Conservation (phyloP, 73 alveolate species). For the Tetrahymena malaccensis region DNA sequence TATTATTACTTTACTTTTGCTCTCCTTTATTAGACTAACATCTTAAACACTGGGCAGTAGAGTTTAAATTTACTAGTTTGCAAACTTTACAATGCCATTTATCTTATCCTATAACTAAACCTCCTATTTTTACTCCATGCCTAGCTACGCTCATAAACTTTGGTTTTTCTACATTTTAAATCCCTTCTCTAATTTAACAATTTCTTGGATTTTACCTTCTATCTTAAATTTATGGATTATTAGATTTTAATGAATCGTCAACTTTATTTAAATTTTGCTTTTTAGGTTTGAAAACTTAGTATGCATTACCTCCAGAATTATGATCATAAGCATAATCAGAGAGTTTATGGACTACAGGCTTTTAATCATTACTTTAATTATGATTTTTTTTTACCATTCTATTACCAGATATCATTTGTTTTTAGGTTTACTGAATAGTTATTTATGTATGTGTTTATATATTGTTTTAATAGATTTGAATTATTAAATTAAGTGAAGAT, state of each 20-base stretch:
- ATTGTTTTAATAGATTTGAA: neutral
- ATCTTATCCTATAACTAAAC: neutral
- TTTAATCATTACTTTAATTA: neutral
- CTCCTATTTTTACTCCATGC: neutral
- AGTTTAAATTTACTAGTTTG: neutral
- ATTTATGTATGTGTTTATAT: neutral
- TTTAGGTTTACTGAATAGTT: neutral
- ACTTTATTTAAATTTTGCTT: neutral
- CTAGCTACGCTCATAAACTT: neutral
- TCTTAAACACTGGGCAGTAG: neutral
- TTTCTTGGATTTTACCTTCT: neutral
- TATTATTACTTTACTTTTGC: neutral
- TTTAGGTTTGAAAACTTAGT: neutral
- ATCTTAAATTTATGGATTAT: neutral
- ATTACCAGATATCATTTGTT: neutral
- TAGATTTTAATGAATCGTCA: neutral
- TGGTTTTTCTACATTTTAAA: neutral
- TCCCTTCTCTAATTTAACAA: neutral
- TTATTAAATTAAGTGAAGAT: no score
- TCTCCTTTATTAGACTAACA: neutral
- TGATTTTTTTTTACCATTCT: neutral
- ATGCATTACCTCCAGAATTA: neutral
- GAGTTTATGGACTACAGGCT: neutral
- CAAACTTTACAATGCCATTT: neutral
- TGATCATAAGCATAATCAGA: neutral